Evolutionary conservation across 2,329 filamentous ascomycete genomes (phyloP).

Genomic region (Aspergillus uvarum): DNA sequence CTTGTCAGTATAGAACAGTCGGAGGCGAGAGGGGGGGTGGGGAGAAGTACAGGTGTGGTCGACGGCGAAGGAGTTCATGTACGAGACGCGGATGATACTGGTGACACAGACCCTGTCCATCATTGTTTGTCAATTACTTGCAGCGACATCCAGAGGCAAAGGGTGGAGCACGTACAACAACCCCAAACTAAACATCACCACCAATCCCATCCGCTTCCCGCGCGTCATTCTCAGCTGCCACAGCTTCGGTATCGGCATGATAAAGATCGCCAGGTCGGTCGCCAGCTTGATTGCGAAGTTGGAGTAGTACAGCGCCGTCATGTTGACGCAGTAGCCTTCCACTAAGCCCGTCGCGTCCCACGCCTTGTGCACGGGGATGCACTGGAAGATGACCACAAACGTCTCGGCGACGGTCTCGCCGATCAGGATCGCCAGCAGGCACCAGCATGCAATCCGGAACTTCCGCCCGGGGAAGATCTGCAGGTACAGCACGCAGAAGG

Average conservation of each 20-base stretch:
- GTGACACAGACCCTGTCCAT: slow-evolving; percentile 18
- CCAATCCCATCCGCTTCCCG: slow-evolving; percentile 18
- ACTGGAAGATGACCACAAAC: slow-evolving; percentile 57
- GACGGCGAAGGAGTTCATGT: slow-evolving; percentile 16
- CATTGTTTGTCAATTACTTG: not conserved
- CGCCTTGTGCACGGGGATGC: slow-evolving; percentile 20
- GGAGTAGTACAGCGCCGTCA: slow-evolving; percentile 19
- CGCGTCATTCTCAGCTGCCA: slow-evolving; percentile 16
- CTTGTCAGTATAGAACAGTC: not conserved
- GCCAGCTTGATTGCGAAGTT: slow-evolving; percentile 20
- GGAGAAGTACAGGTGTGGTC: slow-evolving; percentile 21
- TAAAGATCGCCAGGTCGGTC: slow-evolving; percentile 20
- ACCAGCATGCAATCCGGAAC: slow-evolving; percentile 18
- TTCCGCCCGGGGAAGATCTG: slow-evolving; percentile 21
- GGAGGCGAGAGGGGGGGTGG: not conserved
- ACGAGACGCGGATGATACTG: slow-evolving; percentile 22
- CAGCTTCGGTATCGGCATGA: slow-evolving; percentile 19
- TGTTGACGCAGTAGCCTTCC: slow-evolving; percentile 16
- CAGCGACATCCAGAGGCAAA: not conserved
- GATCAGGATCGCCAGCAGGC: slow-evolving; percentile 46
- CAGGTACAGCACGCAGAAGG: slow-evolving; percentile 26
- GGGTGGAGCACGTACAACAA: slow-evolving; percentile 12
- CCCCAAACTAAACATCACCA: slow-evolving; percentile 24
- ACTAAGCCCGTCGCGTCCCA: slow-evolving; percentile 17
- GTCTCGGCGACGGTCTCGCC: slow-evolving; percentile 67